Conservation (phyloP, 352 stramenopile species). For the Phytophthora sp. region DNA sequence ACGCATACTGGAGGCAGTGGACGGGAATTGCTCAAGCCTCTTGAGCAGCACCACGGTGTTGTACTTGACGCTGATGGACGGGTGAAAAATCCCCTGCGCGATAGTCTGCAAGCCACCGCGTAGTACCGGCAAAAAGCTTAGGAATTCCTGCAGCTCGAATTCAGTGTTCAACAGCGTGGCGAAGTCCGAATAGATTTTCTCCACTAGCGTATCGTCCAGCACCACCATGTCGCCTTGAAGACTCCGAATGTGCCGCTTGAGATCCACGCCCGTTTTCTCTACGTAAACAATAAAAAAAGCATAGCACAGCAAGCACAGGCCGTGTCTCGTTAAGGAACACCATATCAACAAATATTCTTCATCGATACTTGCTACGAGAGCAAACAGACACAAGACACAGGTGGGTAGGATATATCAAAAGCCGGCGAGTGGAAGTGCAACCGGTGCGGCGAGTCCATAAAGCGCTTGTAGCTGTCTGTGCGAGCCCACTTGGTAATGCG, state of each 20-base stretch:
- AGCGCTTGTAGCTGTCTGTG: slow-evolving; percentile 87
- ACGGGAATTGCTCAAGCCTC: slow-evolving; percentile 81
- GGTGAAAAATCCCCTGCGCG: slow-evolving; percentile 86
- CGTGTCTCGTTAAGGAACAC: slow-evolving; percentile 53
- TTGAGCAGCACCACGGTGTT: slow-evolving; percentile 89
- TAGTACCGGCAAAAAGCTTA: slow-evolving; percentile 82
- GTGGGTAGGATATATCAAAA: slow-evolving; percentile 86
- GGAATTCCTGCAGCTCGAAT: slow-evolving; percentile 82
- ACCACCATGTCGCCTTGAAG: slow-evolving; percentile 79
- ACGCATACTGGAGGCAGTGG: slow-evolving; percentile 71
- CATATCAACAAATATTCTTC: slow-evolving; percentile 24
- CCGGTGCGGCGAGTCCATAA: slow-evolving; percentile 62
- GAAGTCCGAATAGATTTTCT: slow-evolving; percentile 87
- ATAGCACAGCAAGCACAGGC: slow-evolving; percentile 25
- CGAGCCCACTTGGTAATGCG: slow-evolving; percentile 88
- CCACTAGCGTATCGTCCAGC: slow-evolving; percentile 78
- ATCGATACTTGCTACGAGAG: slow-evolving; percentile 40
- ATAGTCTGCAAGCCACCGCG: slow-evolving; percentile 81
- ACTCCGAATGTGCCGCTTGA: slow-evolving; percentile 83
- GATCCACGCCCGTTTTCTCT: slow-evolving; percentile 78
- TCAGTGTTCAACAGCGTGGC: slow-evolving; percentile 73
- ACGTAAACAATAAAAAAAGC: slow-evolving; percentile 58
- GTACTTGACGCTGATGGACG: slow-evolving; percentile 89
- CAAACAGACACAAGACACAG: slow-evolving; percentile 42
- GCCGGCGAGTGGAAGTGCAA: slow-evolving; percentile 59